Evolutionary conservation across 371 early-diverging fungal genomes (phyloP), one percentile per base, ranked within the genome.

Genomic region (Nematocida ausubeli): DNA sequence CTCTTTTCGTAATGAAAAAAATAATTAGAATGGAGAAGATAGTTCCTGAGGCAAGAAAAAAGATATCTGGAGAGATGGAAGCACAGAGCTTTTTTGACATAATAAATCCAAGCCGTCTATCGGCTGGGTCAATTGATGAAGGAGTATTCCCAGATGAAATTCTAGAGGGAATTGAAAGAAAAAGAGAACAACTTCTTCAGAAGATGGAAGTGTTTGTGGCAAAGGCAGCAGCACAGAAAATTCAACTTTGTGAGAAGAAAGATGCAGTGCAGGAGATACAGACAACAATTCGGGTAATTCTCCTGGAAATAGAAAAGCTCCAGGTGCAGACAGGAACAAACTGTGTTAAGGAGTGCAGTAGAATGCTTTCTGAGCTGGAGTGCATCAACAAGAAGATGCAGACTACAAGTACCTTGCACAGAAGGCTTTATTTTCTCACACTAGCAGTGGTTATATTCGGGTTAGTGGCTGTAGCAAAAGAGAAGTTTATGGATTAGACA

Each of bases 61-160:
- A n/a, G 24, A 67, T 52, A 51, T 6, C 9, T 30, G 24, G 22
- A 3, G 19, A 49, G 14, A 57, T 26, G 30, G 35, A 40, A 24
- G 62, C 60, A 32, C 2, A 62, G 42, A 58, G 26, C 1, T 19
- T 70, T 32, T 26, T 70, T 7, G 70, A 58, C 16, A 22, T 34
- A 22, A 9, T 70, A 22, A 37, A 70, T 35, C 19, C 58, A 60
- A 28, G n/a, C 0, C 24, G 22, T 14, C 22, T 70, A 42, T 14
- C n/a, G 1, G 42, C 35, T 1, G 26, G 64, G 14, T 37, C 62
- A 19, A 6, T 70, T 22, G 70, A 70, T 37, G 70, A 70, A 62
- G 70, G 70, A 58, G 6, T 60, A 30, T 60, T 70, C 44, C 62
- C 70, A 40, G 70, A 70, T 24, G 70, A 70, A 40, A 28, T 70